Base-by-base conservation (phyloP, 129 eudicot genomes). In the Tanacetum coccineum region DNA sequence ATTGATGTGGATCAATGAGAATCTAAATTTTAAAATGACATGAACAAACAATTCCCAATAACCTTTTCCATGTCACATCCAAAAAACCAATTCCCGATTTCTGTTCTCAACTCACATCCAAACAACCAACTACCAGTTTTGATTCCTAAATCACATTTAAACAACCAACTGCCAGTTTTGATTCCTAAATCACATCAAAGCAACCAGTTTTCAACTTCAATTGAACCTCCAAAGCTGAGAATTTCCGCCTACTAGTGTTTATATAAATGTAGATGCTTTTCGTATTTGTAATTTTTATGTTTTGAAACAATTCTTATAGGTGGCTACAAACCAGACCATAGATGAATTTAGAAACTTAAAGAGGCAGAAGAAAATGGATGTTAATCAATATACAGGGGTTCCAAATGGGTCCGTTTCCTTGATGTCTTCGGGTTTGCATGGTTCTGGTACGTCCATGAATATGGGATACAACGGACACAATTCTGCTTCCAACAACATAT, bases 361-460 rank as follows among this genome's bases (percentile, higher is more conserved):
- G 28, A 26, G 70, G 59, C 55, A 46, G 59, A 74, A 40, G 25
- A 55, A 19, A 51, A 47, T 25, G 69, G 49, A 65, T 74, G 62
- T 21, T 20, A 36, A 20, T 59, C 70, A 47, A 42, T 63, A 50
- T 55, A 71, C 25, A n/a, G 13, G 44, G 22, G 19, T 54, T 8
- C 39, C 42, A 36, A 7, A 36, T 36, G 42, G 6, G 39, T 32
- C 6, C 1, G 39, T n/a, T 22, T 22, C 25, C 25, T 44, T 46
- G 48, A 28, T 52, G 47, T 53, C 63, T 56, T 67, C 67, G 9
- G 70, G 67, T 61, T 50, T n/a, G n/a, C n/a, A 42, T 32, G 13
- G 18, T 36, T 65, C 57, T 12, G 47, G 6, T 69, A 44, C 70
- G 40, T 39, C 77, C 5, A 42, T 64, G 57, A 72, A 72, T 70